A percentile compares a stretch with the other conserved stretches of the same genome.
Conservation (phyloP, 805 yeast genomes). For the Saturnispora sanitii region DNA sequence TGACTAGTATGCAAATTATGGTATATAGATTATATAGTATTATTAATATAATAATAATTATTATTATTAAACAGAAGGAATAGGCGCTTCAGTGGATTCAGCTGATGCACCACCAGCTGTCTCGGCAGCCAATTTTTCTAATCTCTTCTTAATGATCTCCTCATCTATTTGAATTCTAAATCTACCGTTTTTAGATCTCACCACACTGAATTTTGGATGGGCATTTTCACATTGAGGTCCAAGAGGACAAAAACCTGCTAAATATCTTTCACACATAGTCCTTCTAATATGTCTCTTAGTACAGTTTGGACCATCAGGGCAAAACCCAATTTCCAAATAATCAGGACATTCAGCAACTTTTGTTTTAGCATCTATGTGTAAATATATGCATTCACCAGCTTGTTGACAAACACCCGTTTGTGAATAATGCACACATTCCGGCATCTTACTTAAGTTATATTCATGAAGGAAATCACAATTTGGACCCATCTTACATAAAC, state of each 20-base stretch:
- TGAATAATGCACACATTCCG: conserved; percentile 84
- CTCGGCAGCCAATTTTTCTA: conserved; percentile 12
- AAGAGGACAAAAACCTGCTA: conserved; percentile 89
- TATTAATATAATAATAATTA: too few species aligned
- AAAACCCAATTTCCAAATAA: conserved; percentile 75
- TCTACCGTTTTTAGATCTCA: conserved; percentile 32
- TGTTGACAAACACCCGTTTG: conserved; percentile 84
- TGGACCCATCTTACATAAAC: conserved; percentile 92
- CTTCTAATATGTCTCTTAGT: conserved; percentile 70
- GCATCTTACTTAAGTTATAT: conserved; percentile 88
- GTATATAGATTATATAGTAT: too few species aligned
- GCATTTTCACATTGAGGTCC: conserved; percentile 69
- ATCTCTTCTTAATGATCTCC: conserved; percentile 22
- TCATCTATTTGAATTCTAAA: conserved; percentile 37
- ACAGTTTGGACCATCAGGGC: conserved; percentile 86
- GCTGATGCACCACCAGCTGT: conserved; percentile 4
- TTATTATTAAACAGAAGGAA: too few species aligned
- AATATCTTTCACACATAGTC: conserved; percentile 63
- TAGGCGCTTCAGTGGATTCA: background rate
- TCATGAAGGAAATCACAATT: conserved; percentile 95
- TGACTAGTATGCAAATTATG: too few species aligned
- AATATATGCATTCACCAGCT: conserved; percentile 85
- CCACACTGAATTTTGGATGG: conserved; percentile 69
- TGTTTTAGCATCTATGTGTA: conserved; percentile 82
- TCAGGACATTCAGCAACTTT: conserved; percentile 82